Evolutionary conservation across 2,329 filamentous ascomycete species (phyloP).

Genomic region (Geosmithia morbida): DNA sequence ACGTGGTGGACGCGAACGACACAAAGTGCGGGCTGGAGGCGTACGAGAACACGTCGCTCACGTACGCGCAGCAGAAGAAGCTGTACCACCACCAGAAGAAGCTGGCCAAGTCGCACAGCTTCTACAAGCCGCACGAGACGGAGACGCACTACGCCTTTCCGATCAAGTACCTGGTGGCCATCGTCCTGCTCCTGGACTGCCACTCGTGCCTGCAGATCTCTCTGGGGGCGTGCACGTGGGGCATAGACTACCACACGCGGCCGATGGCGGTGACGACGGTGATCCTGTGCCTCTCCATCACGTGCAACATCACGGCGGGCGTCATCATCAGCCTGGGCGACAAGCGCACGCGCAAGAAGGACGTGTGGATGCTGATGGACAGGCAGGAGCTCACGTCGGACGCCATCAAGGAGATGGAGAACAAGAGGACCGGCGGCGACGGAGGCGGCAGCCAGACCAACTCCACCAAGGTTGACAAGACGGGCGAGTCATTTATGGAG

Average conservation of each 20-base stretch:
- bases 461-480: background rate
- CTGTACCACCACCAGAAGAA: slow-evolving; percentile 68
- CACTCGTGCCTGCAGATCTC: slow-evolving; percentile 72
- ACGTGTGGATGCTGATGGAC: slow-evolving; percentile 64
- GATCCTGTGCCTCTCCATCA: slow-evolving; percentile 67
- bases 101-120: slow-evolving; percentile 70
- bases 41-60: slow-evolving; percentile 47
- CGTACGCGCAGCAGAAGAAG: slow-evolving; percentile 48
- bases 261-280: slow-evolving; percentile 63
- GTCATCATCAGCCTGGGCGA: slow-evolving; percentile 66
- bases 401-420: slow-evolving; percentile 33
- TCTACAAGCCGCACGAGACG: slow-evolving; percentile 82
- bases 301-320: slow-evolving; percentile 63
- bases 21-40: slow-evolving; percentile 21
- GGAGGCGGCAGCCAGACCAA: background rate
- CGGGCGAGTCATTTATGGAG: background rate
- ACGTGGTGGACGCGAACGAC: slow-evolving; percentile 22
- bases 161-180: slow-evolving; percentile 55
- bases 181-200: slow-evolving; percentile 65
- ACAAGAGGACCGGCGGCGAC: slow-evolving; percentile 21
- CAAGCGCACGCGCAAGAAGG: slow-evolving; percentile 67
- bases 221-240: slow-evolving; percentile 66
- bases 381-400: slow-evolving; percentile 59
- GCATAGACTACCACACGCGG: slow-evolving; percentile 55
- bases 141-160: slow-evolving; percentile 71